Evolutionary conservation across 2,329 filamentous ascomycete genomes (phyloP).

Genomic region (Rhynchosporium secalis): DNA sequence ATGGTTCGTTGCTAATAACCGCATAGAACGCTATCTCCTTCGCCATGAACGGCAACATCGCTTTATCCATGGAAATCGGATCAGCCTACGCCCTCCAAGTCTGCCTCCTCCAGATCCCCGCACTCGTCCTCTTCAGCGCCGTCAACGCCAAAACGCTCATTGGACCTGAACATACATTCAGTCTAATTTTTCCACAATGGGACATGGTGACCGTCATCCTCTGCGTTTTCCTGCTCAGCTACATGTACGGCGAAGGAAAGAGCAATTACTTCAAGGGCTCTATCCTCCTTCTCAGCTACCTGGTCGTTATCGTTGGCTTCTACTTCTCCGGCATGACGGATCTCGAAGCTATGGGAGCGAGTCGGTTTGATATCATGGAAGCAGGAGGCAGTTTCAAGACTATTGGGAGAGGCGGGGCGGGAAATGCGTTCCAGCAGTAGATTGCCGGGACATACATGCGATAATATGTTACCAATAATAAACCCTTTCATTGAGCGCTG

Average conservation of each 20-base stretch:
- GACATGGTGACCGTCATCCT: conserved; percentile 97
- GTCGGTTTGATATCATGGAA: conserved; percentile 40
- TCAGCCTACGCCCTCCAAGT: conserved; percentile 96
- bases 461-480: too few relatives aligned
- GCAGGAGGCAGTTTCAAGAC: conserved; percentile 39
- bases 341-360: conserved; percentile 37
- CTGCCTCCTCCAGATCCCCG: conserved; percentile 90
- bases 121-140: conserved; percentile 87
- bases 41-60: conserved; percentile 99
- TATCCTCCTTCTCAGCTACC: conserved; percentile 87
- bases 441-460: not conserved
- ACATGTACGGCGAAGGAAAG: conserved; percentile 98
- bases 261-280: conserved; percentile 99
- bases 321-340: conserved; percentile 68
- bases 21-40: conserved; percentile 89
- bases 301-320: conserved; percentile 90
- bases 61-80: conserved; percentile 97
- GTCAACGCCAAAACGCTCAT: conserved; percentile 62
- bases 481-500: conserved; percentile 31
- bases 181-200: conserved; percentile 96
- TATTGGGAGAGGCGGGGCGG: conserved; percentile 36
- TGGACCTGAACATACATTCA: conserved; percentile 67
- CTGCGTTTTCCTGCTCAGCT: conserved; percentile 92
- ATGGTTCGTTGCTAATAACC: conserved; percentile 24
- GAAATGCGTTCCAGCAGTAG: conserved; percentile 39